Conservation (phyloP, 2,329 filamentous ascomycete genomes). For the Botrytis elliptica region DNA sequence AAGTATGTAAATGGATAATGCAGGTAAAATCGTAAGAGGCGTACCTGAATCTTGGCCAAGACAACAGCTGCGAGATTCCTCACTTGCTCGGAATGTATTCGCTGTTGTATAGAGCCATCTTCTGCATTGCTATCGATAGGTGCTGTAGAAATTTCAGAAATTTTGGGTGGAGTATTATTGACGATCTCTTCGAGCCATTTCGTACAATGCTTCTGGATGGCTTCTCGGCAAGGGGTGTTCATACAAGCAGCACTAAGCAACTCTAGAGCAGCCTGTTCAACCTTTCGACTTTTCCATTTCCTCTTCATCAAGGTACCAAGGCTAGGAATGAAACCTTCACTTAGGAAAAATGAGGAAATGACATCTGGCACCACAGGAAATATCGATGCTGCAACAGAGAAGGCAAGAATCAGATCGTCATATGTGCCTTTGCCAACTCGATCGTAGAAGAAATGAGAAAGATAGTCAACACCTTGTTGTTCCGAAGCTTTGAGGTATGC, state of each 20-base stretch:
- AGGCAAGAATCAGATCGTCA: slow-evolving; percentile 86
- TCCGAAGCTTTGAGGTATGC: slow-evolving; percentile 79
- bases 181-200: slow-evolving; percentile 87
- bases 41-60: slow-evolving; percentile 67
- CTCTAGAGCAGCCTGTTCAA: slow-evolving; percentile 83
- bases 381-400: slow-evolving; percentile 84
- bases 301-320: slow-evolving; percentile 74
- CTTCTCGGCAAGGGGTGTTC: slow-evolving; percentile 76
- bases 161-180: slow-evolving; percentile 64
- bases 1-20: not conserved
- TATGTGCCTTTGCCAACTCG: slow-evolving; percentile 73
- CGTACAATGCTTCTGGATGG: slow-evolving; percentile 78
- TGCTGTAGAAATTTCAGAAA: slow-evolving; percentile 36
- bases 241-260: slow-evolving; percentile 91
- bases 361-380: slow-evolving; percentile 82
- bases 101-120: slow-evolving; percentile 37
- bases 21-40: slow-evolving; percentile 36
- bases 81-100: slow-evolving; percentile 57
- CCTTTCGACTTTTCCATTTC: slow-evolving; percentile 79
- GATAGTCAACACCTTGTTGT: slow-evolving; percentile 66
- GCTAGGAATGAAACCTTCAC: slow-evolving; percentile 78
- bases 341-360: slow-evolving; percentile 77
- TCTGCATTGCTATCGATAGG: slow-evolving; percentile 31
- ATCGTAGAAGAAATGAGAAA: slow-evolving; percentile 72
- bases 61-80: slow-evolving; percentile 71